Evolutionary conservation across 805 yeast species (phyloP).

Genomic region (Yamadazyma scolyti): DNA sequence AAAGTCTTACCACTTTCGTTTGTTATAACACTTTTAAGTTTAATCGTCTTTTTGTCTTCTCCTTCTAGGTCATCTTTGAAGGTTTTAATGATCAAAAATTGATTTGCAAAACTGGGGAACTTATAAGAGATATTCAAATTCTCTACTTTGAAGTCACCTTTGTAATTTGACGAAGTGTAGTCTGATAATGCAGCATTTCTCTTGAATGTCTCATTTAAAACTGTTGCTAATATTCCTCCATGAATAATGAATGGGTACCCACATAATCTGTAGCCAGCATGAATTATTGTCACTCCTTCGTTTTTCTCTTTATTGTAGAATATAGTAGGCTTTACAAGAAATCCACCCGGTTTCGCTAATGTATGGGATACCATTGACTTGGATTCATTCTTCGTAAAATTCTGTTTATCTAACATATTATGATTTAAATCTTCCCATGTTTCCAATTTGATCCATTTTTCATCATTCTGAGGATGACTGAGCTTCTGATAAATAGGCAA

Average conservation of each 20-base stretch:
- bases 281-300: slow-evolving; percentile 65
- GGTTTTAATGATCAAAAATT: slow-evolving; percentile 65
- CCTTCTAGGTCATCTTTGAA: slow-evolving; percentile 21
- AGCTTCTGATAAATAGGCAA: slow-evolving; percentile 53
- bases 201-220: slow-evolving; percentile 73
- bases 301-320: slow-evolving; percentile 54
- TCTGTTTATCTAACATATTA: slow-evolving; percentile 27
- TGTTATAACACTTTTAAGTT: slow-evolving; percentile 51
- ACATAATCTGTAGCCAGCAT: slow-evolving; percentile 71
- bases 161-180: slow-evolving; percentile 27
- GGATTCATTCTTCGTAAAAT: slow-evolving; percentile 9
- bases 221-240: slow-evolving; percentile 83
- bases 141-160: slow-evolving; percentile 48
- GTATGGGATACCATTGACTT: slow-evolving; percentile 37
- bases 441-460: slow-evolving; percentile 41
- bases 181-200: slow-evolving; percentile 44
- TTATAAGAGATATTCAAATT: slow-evolving; percentile 51
- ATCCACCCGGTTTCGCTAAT: slow-evolving; percentile 71
- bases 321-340: slow-evolving; percentile 68
- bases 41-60: slow-evolving; percentile 29
- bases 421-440: slow-evolving; percentile 43
- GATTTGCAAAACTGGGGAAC: slow-evolving; percentile 75
- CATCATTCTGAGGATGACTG: slow-evolving; percentile 40
- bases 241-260: slow-evolving; percentile 88
- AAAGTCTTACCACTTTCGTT: slow-evolving; percentile 50